Conservation (phyloP, 768 basidiomycete genomes). For the Cyathus striatus region DNA sequence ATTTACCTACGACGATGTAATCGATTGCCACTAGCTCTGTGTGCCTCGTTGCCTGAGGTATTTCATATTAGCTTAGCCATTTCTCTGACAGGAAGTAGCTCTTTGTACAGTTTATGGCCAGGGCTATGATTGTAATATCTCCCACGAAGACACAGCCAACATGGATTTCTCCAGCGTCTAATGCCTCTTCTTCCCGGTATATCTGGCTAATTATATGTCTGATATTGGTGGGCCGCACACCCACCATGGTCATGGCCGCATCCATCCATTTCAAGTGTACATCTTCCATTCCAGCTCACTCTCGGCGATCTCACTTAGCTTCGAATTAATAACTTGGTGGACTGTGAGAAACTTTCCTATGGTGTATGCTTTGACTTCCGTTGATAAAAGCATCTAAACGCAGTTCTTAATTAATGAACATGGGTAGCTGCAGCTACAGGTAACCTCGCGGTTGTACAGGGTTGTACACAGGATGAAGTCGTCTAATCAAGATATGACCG, state of each 20-base stretch:
- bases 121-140: conserved; percentile 69
- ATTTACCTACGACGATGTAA: conserved; percentile 61
- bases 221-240: conserved; percentile 10
- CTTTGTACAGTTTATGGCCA: conserved; percentile 92
- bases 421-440: too few relatives aligned
- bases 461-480: too few relatives aligned
- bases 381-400: too few relatives aligned
- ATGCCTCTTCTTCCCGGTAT: conserved; percentile 76
- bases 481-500: too few relatives aligned
- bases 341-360: too few relatives aligned
- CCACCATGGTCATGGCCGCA: conserved; percentile 78
- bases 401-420: too few relatives aligned
- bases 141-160: conserved; percentile 96
- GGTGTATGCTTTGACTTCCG: too few relatives aligned
- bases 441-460: too few relatives aligned
- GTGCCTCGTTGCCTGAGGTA: conserved; percentile 90
- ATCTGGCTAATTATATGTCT: conserved; percentile 6
- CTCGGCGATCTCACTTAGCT: too few relatives aligned
- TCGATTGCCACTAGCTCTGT: conserved; percentile 98
- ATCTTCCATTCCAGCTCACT: conserved; percentile 8
- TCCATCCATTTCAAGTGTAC: conserved; percentile 69
- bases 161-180: conserved; percentile 83
- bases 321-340: too few relatives aligned
- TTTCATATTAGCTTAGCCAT: background rate
- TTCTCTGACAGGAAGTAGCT: conserved; percentile 44